Percentiles rank a stretch among this genome's conserved stretches.
These are phyloP conservation scores for Paramarasmius palmivorus DNA, from an alignment of 1,284 basidiomycete genomes.

Conservation along the genomic window DNA sequence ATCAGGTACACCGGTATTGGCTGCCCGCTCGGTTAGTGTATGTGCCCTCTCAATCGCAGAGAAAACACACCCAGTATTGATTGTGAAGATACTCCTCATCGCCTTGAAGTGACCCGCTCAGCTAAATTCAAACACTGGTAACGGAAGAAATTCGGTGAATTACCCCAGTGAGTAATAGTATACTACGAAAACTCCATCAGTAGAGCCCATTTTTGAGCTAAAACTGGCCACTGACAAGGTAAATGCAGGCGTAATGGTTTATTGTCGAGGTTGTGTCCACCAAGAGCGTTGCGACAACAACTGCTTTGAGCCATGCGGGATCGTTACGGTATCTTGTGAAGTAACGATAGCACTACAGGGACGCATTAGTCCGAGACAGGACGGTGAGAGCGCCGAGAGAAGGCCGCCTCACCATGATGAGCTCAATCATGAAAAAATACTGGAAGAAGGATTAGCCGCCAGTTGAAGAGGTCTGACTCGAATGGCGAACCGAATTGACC, in stretches of 20 bases:
- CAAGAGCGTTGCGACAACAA: not conserved
- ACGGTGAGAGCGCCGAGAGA: too few relatives aligned
- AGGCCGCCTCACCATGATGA: not conserved
- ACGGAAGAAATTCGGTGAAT: too few relatives aligned
- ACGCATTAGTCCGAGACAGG: not conserved
- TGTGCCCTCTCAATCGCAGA: not conserved
- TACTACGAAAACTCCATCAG: not conserved
- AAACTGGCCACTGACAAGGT: not conserved
- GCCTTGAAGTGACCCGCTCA: not conserved
- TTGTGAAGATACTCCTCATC: not conserved
- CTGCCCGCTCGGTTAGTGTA: not conserved
- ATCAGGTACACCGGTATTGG: not conserved
- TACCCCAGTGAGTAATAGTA: conserved; percentile 3
- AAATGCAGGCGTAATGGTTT: not conserved
- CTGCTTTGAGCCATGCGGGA: not conserved
- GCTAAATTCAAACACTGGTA: not conserved
- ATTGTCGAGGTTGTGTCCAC: not conserved
- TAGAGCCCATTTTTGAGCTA: not conserved
- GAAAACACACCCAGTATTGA: not conserved
- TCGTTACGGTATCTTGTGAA: not conserved
- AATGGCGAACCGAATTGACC: not conserved
- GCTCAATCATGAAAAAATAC: conserved; percentile 3
- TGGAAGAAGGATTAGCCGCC: not conserved
- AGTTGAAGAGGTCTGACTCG: too few relatives aligned
- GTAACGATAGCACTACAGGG: not conserved